Percentiles rank a stretch among this genome's conserved stretches.
Conservation (phyloP, 305 asterid genomes). For the Rubia tinctorum region DNA sequence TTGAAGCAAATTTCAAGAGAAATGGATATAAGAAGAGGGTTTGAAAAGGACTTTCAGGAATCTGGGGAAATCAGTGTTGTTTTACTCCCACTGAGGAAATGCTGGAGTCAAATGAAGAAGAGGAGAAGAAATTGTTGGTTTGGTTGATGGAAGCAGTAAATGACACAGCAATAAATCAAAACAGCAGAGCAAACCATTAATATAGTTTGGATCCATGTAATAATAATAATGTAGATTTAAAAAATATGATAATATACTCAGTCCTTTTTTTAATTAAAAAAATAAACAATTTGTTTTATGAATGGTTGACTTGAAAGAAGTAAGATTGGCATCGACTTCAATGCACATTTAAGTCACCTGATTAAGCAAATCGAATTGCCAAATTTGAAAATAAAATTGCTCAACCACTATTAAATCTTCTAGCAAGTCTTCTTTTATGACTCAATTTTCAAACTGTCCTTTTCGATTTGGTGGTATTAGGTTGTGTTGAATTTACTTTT, state of each 20-base stretch:
- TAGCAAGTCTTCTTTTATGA: slow-evolving; percentile 20
- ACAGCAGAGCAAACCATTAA: slow-evolving; percentile 43
- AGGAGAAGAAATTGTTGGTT: slow-evolving; percentile 6
- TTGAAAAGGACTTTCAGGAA: slow-evolving; percentile 25
- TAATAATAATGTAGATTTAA: not conserved
- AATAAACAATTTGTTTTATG: slow-evolving; percentile 14
- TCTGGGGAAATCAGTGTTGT: slow-evolving; percentile 15
- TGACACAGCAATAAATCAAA: slow-evolving; percentile 51
- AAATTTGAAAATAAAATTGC: no score
- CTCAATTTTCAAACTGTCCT: slow-evolving; percentile 17
- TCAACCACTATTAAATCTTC: no score
- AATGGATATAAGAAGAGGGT: slow-evolving; percentile 19
- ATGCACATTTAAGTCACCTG: slow-evolving; percentile 54
- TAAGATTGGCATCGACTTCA: slow-evolving; percentile 43
- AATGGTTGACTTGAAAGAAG: slow-evolving; percentile 54
- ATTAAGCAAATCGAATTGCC: slow-evolving; percentile 19
- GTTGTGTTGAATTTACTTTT: not conserved
- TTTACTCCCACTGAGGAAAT: slow-evolving; percentile 37
- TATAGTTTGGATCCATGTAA: slow-evolving; percentile 33
- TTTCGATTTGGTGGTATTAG: slow-evolving; percentile 11
- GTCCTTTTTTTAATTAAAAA: not conserved
- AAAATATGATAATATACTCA: not conserved
- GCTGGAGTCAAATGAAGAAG: slow-evolving; percentile 51
- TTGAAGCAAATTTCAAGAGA: slow-evolving; percentile 18
- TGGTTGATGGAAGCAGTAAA: slow-evolving; percentile 38